Base-by-base conservation (phyloP, 148 eudicot genomes). In the Diospyros lotus region DNA sequence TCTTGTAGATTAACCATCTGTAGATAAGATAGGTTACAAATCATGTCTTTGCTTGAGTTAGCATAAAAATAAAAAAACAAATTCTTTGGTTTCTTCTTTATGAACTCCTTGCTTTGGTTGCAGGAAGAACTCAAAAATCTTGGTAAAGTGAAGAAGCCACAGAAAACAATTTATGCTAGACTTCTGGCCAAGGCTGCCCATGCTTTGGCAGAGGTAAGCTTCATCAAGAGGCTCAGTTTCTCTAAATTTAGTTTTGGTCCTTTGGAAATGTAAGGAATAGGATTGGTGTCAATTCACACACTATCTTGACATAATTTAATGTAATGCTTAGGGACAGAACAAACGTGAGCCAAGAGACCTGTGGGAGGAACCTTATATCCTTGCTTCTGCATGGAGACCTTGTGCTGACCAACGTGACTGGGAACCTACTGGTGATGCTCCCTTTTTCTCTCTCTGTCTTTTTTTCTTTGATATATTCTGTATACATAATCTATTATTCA, bases 161-260 rank as follows among this genome's bases (percentile, higher is more conserved):
- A 84, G 72, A 93, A 91, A 84, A 93, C 98, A 46, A 72, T 73
- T 5, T 96, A 89, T 79, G 91, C 90, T 72, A 90, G 97, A 80
- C 83, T 96, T 82, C 79, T 96, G 88, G 86, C 89, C 39, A 86
- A 91, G 84, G 99, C 99, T 58, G 94, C 93, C 9, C 99, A 96
- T 88, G 97, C 94, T 69, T 77, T 96, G 81, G 98, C 99, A 71
- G 98, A 93, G 94, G 98, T 95, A 84, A 58, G 80, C 52, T 69
- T 64, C 52, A 3, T 15, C 58, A 3, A 17, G 43, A 52, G 54
- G n/a, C 53, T 68, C 15, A 54, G 18, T 43, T 66, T 55, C 44
- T 44, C 65, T 75, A 10, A 41, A 65, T 51, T 64, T 64, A 48
- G 54, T 9, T 54, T 28, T 28, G 28, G 28, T 28, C 14, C 52